Percentiles rank a stretch among this genome's conserved stretches.
These are phyloP conservation scores for Mycena metata DNA, from an alignment of 768 basidiomycete species.

Conservation along the genomic window DNA sequence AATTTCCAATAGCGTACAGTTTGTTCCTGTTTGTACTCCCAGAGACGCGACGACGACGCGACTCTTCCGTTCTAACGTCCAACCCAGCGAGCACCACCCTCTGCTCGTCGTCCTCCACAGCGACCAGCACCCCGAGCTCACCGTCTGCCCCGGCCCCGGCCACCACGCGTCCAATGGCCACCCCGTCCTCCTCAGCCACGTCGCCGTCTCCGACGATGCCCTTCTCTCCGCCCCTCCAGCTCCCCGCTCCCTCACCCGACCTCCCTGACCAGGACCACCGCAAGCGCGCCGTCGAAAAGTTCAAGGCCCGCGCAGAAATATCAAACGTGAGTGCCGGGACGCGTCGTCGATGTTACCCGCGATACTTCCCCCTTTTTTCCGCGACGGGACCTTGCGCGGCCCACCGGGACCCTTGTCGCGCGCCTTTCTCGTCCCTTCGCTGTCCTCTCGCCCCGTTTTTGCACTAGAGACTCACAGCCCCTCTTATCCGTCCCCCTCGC, in stretches of 20 bases:
- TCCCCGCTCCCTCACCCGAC: conserved; percentile 51
- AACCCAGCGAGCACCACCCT: too few relatives aligned
- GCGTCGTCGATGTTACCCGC: conserved; percentile 56
- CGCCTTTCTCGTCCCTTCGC: conserved; percentile 27
- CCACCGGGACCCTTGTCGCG: background rate
- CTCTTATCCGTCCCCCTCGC: conserved; percentile 55
- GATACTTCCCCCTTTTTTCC: conserved; percentile 39
- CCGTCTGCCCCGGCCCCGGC: background rate
- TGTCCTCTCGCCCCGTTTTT: conserved; percentile 28
- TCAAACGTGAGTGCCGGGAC: conserved; percentile 79
- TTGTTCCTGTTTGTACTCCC: too few relatives aligned
- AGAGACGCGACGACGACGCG: too few relatives aligned
- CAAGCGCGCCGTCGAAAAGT: conserved; percentile 79
- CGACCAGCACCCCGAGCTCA: background rate
- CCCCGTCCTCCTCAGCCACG: conserved; percentile 85
- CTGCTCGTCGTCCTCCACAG: background rate
- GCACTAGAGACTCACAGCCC: conserved; percentile 49
- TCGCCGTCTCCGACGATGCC: conserved; percentile 83
- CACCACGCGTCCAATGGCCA: conserved; percentile 72
- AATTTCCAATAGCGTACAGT: too few relatives aligned
- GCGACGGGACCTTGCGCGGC: background rate
- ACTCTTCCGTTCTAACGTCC: too few relatives aligned
- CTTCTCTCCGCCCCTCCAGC: conserved; percentile 64
- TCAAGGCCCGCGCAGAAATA: conserved; percentile 83
- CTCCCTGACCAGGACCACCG: conserved; percentile 69